These are phyloP conservation scores for Ustilaginoidea virens DNA, from an alignment of 2,329 filamentous ascomycete species.

Conservation along the genomic window DNA sequence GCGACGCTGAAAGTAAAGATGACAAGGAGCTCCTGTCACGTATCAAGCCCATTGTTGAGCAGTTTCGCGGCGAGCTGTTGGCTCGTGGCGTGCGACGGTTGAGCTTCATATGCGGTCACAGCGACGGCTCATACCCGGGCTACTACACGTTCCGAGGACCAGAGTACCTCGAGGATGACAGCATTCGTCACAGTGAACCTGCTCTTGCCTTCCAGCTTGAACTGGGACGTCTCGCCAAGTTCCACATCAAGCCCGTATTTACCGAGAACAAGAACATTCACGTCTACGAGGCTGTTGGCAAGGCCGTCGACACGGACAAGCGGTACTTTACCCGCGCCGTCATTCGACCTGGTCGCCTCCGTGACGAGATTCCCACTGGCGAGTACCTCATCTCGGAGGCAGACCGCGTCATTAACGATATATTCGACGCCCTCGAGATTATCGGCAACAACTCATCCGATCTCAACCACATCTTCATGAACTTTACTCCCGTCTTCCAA, in stretches of 20 bases:
- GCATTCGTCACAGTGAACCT: slow-evolving; percentile 93
- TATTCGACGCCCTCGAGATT: slow-evolving; percentile 93
- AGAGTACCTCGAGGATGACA: slow-evolving; percentile 75
- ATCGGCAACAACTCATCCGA: slow-evolving; percentile 99
- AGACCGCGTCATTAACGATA: slow-evolving; percentile 92
- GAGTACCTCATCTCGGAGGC: slow-evolving; percentile 98
- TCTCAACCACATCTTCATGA: slow-evolving; percentile 99
- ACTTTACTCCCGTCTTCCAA: slow-evolving; percentile 95
- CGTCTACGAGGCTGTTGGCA: slow-evolving; percentile 93
- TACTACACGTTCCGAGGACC: slow-evolving; percentile 99
- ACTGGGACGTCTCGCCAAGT: slow-evolving; percentile 83
- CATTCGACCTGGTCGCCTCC: slow-evolving; percentile 81
- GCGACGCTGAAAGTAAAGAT: slow-evolving; percentile 69
- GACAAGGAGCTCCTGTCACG: slow-evolving; percentile 68
- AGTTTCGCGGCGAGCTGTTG: slow-evolving; percentile 72
- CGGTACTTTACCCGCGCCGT: slow-evolving; percentile 96
- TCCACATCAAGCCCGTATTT: slow-evolving; percentile 96
- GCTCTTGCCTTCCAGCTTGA: slow-evolving; percentile 98
- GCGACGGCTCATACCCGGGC: slow-evolving; percentile 83
- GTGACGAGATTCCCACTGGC: slow-evolving; percentile 94
- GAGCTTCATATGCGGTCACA: slow-evolving; percentile 92
- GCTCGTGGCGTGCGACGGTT: slow-evolving; percentile 72
- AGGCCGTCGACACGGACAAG: slow-evolving; percentile 90
- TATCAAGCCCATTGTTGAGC: slow-evolving; percentile 59
- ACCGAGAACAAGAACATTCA: slow-evolving; percentile 99